Percentiles rank a stretch among this genome's conserved stretches.
Evolutionary conservation across 768 basidiomycete genomes (phyloP).

Genomic region (Lactarius trivialis): DNA sequence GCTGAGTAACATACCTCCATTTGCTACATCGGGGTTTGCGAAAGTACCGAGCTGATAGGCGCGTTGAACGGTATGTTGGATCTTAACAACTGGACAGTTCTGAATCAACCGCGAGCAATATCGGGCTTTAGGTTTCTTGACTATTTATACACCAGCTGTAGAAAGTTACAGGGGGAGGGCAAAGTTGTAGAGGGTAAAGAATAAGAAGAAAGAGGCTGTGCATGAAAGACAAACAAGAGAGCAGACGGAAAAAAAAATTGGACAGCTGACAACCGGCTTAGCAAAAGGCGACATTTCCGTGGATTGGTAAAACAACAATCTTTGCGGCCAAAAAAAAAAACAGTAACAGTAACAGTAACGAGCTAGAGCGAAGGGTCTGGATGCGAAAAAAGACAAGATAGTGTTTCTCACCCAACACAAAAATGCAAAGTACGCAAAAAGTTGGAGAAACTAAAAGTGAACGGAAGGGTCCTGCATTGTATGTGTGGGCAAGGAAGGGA

Average conservation of each 20-base stretch:
- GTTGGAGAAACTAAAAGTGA: background rate
- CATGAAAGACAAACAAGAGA: constrained; percentile 4
- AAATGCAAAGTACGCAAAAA: background rate
- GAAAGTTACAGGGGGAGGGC: constrained; percentile 13
- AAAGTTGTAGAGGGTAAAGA: background rate
- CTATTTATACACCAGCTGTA: constrained; percentile 17
- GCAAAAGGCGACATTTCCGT: constrained; percentile 9
- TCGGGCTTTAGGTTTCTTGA: constrained; percentile 4
- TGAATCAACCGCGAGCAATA: background rate
- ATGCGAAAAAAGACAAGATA: background rate
- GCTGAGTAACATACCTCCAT: background rate
- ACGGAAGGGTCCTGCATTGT: constrained; percentile 17
- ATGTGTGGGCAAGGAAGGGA: background rate
- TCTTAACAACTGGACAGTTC: background rate
- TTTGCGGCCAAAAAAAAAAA: no score
- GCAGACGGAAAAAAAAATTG: constrained; percentile 1
- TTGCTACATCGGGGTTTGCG: background rate
- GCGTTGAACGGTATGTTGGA: background rate
- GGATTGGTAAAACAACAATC: constrained; percentile 12
- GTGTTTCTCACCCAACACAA: constrained; percentile 12
- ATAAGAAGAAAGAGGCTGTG: background rate
- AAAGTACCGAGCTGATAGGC: background rate
- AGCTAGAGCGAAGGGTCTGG: background rate
- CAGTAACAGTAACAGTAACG: background rate
- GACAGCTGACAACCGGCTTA: background rate